These are phyloP conservation scores for Globisporangium spiculum DNA, from an alignment of 352 stramenopile species.

Conservation along the genomic window DNA sequence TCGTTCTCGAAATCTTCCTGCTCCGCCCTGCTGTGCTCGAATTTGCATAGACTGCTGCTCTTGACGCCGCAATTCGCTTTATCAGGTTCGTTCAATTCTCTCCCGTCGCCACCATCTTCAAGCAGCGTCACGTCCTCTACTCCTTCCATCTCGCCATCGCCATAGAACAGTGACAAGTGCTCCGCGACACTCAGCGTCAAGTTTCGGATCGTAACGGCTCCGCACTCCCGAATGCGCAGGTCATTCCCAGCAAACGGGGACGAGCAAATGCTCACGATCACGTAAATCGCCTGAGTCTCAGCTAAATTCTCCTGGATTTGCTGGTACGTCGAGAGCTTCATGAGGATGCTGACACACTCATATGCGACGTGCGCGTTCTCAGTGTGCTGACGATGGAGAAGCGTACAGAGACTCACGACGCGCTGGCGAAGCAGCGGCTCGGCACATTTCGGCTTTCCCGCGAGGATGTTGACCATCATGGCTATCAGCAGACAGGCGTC, in stretches of 20 bases:
- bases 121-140: constrained; percentile 1
- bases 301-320: constrained; percentile 49
- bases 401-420: constrained; percentile 50
- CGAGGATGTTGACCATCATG: constrained; percentile 41
- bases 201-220: constrained; percentile 60
- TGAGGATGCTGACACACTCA: constrained; percentile 46
- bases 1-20: constrained; percentile 8
- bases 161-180: constrained; percentile 55
- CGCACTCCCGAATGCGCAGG: constrained; percentile 46
- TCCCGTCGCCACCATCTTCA: constrained; percentile 18
- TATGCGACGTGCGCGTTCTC: constrained; percentile 33
- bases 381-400: constrained; percentile 45
- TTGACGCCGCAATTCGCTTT: not conserved
- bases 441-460: constrained; percentile 44
- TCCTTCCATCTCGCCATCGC: constrained; percentile 22
- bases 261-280: constrained; percentile 57
- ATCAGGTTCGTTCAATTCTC: not conserved
- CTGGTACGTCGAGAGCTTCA: constrained; percentile 67
- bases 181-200: constrained; percentile 64
- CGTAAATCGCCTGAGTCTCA: constrained; percentile 62
- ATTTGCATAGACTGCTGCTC: not conserved
- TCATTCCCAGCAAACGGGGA: constrained; percentile 18
- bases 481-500: constrained; percentile 43
- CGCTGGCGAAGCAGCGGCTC: constrained; percentile 45
- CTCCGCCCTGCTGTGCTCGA: not conserved